These are phyloP conservation scores for Moniliophthora roreri DNA, from an alignment of 1,284 basidiomycete species.

Conservation along the genomic window DNA sequence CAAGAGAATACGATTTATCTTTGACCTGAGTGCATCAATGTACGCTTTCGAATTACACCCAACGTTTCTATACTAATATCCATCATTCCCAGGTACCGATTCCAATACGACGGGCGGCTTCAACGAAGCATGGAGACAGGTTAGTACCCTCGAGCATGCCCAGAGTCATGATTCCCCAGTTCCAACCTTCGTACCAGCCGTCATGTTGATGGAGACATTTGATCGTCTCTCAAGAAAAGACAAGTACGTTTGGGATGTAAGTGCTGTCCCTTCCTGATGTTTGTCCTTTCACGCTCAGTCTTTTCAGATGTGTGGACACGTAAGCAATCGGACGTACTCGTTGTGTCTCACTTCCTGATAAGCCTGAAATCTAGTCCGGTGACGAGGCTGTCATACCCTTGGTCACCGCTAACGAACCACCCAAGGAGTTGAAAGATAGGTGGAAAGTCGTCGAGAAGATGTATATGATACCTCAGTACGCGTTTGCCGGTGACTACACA, in stretches of 20 bases:
- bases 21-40: conserved; percentile 73
- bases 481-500: conserved; percentile 66
- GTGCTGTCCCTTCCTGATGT: conserved; percentile 24
- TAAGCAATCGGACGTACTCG: conserved; percentile 30
- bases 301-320: conserved; percentile 60
- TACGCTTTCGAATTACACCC: conserved; percentile 23
- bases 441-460: conserved; percentile 72
- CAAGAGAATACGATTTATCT: conserved; percentile 67
- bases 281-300: conserved; percentile 3
- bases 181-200: conserved; percentile 39
- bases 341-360: neutral
- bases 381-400: conserved; percentile 58
- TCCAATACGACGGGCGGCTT: conserved; percentile 67
- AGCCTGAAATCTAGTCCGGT: conserved; percentile 47
- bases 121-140: conserved; percentile 65
- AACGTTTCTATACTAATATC: neutral
- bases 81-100: conserved; percentile 53
- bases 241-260: conserved; percentile 72
- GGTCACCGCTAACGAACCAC: conserved; percentile 47
- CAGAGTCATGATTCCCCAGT: neutral
- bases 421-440: conserved; percentile 50
- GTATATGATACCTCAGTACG: conserved; percentile 64
- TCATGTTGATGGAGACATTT: conserved; percentile 73
- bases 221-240: conserved; percentile 59
- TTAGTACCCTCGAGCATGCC: conserved; percentile 20